Evolutionary conservation across 1,284 basidiomycete genomes (phyloP), one percentile per base, ranked within the genome.

Genomic region (Thecaphora thlaspeos): DNA sequence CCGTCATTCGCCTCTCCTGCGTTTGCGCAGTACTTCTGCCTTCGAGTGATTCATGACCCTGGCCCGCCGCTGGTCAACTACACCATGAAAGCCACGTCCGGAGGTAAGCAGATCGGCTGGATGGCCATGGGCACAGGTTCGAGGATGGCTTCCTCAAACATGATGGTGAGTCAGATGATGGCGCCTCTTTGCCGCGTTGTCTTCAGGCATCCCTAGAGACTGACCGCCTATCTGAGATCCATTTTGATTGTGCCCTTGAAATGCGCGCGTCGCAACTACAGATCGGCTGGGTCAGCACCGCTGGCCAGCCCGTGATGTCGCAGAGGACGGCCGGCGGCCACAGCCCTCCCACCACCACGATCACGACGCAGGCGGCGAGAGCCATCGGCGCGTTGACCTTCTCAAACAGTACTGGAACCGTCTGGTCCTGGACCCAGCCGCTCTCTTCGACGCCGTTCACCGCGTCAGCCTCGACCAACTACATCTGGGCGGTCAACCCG

Each of bases 231-330:
- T 22, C 19, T 12, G 32, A 34, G 17, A 28, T 5, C 23, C 3
- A 4, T 17, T 32, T 19, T 43, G 5, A 15, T 23, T 46, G n/a
- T 24, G 19, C 28, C 18, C 28, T 37, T 41, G 4, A 19, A 22
- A 17, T 26, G 21, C n/a, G 26, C 18, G 15, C 40, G 12, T 3
- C 2, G 18, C 36, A 15, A 14, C 15, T n/a, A n/a, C 51, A 68
- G 65, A 83, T 88, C 41, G 82, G 84, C 77, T 88, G 86, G 86
- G 78, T 82, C 8, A 85, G 85, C 66, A 72, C 76, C 12, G 82
- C 84, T 57, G 82, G 82, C 9, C 77, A 80, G 2, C 79, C 85
- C 40, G 85, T 84, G 11, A 76, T 87, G 26, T 86, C 84, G 14
- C 86, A 87, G 70, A 81, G 86, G 28, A 82, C 86, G 0, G 51